Evolutionary conservation across 495 filamentous ascomycete species (phyloP).

Genomic region (Astrothelium subdiscretum): DNA sequence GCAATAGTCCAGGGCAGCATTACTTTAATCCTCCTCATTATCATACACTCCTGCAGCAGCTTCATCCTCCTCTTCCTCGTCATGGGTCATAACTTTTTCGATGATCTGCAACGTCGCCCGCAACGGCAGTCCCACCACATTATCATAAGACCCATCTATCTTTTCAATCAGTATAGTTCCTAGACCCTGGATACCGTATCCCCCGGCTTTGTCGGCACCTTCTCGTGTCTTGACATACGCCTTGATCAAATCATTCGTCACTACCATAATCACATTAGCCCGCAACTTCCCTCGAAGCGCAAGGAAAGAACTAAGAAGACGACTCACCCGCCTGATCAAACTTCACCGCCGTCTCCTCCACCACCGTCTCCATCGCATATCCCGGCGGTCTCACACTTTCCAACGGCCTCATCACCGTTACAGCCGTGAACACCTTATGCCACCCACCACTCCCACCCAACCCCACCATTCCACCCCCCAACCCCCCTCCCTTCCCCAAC

Average conservation of each 20-base stretch:
- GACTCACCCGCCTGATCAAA: slow-evolving; percentile 49
- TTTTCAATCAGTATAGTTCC: slow-evolving; percentile 77
- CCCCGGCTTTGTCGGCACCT: slow-evolving; percentile 91
- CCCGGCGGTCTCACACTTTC: slow-evolving; percentile 66
- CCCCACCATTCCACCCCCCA: neutral
- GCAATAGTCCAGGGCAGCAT: too few relatives aligned
- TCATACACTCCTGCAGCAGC: neutral
- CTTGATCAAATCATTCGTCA: slow-evolving; percentile 71
- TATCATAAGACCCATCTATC: slow-evolving; percentile 84
- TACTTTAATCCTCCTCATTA: slow-evolving; percentile 7
- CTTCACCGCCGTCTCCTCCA: slow-evolving; percentile 77
- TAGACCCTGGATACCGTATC: slow-evolving; percentile 85
- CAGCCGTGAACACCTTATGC: slow-evolving; percentile 76
- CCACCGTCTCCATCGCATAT: slow-evolving; percentile 65
- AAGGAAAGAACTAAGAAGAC: neutral
- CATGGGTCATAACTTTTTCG: slow-evolving; percentile 56
- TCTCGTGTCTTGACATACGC: slow-evolving; percentile 85
- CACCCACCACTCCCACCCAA: slow-evolving; percentile 21
- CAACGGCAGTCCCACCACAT: slow-evolving; percentile 90
- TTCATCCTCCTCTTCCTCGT: slow-evolving; percentile 35
- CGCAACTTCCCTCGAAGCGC: neutral
- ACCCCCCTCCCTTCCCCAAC: neutral
- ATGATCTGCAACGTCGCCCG: slow-evolving; percentile 69
- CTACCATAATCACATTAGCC: slow-evolving; percentile 15
- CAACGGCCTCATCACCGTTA: slow-evolving; percentile 69